Evolutionary conservation across 2,329 filamentous ascomycete species (phyloP).

Genomic region (Aspergillus phoenicis): DNA sequence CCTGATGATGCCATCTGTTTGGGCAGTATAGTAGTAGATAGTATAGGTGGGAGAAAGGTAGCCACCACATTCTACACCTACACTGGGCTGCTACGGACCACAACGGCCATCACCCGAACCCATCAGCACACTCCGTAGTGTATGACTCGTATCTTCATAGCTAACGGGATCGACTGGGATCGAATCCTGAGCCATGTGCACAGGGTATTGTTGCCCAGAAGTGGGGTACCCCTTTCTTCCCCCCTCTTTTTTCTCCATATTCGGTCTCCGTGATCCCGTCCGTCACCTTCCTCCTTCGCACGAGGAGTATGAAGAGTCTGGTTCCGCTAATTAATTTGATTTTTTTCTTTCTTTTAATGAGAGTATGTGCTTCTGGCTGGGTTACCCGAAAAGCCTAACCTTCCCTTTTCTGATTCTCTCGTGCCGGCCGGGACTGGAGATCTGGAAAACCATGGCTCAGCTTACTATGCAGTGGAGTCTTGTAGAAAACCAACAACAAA

Average conservation of each 20-base stretch:
- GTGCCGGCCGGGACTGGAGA: conserved; percentile 13
- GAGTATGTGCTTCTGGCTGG: no score
- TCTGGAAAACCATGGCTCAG: conserved; percentile 6
- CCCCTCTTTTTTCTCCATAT: background rate
- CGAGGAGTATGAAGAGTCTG: background rate
- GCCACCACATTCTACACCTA: no score
- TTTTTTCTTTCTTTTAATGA: background rate
- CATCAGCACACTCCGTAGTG: background rate
- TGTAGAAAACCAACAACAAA: conserved; percentile 15
- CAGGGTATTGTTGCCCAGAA: background rate
- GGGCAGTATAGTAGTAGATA: no score
- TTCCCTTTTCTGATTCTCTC: conserved; percentile 3
- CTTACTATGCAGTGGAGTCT: conserved; percentile 1
- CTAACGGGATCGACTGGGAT: conserved; percentile 10
- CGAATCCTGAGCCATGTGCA: conserved; percentile 9
- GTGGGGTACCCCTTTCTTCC: background rate
- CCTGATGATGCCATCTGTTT: background rate
- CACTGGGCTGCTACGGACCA: background rate
- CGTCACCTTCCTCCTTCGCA: background rate
- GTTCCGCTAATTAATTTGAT: conserved; percentile 1
- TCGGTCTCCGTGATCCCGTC: background rate
- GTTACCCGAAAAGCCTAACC: conserved; percentile 3
- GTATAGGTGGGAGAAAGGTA: no score
- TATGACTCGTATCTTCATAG: background rate
- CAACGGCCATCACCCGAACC: background rate